Percentiles rank a stretch among this genome's conserved stretches.
Conservation (phyloP, 176 grass and related monocot species). For the Rhynchospora breviuscula region DNA sequence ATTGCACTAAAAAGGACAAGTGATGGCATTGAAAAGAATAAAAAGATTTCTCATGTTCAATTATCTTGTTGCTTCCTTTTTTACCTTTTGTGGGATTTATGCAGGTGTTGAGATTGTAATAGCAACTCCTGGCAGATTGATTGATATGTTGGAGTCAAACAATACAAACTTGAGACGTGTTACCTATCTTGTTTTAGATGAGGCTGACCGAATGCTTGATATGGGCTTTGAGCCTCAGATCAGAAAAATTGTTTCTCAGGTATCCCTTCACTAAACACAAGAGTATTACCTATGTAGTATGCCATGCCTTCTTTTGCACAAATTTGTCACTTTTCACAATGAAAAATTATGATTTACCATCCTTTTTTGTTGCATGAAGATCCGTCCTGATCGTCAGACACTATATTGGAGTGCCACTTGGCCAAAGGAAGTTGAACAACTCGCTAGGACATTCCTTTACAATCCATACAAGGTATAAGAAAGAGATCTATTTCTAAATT, state of each 20-base stretch:
- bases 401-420: conserved; percentile 99
- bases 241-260: conserved; percentile 97
- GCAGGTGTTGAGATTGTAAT: conserved; percentile 96
- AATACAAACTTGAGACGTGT: conserved; percentile 90
- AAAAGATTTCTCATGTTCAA: background rate
- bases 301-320: background rate
- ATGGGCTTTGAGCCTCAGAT: conserved; percentile 99
- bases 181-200: conserved; percentile 98
- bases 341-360: conserved; percentile 15
- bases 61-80: background rate
- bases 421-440: conserved; percentile 96
- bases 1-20: background rate
- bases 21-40: background rate
- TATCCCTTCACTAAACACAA: conserved; percentile 20
- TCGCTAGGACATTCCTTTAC: conserved; percentile 85
- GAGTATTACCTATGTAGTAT: no score
- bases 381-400: conserved; percentile 95
- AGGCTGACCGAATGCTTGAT: conserved; percentile 94
- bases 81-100: background rate
- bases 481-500: conserved; percentile 13
- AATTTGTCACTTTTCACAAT: conserved; percentile 4
- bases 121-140: conserved; percentile 95
- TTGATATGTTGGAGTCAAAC: conserved; percentile 99
- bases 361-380: conserved; percentile 44
- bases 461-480: conserved; percentile 80